These are phyloP conservation scores for Coffea eugenioides DNA, from an alignment of 257 asterid species.

Conservation along the genomic window DNA sequence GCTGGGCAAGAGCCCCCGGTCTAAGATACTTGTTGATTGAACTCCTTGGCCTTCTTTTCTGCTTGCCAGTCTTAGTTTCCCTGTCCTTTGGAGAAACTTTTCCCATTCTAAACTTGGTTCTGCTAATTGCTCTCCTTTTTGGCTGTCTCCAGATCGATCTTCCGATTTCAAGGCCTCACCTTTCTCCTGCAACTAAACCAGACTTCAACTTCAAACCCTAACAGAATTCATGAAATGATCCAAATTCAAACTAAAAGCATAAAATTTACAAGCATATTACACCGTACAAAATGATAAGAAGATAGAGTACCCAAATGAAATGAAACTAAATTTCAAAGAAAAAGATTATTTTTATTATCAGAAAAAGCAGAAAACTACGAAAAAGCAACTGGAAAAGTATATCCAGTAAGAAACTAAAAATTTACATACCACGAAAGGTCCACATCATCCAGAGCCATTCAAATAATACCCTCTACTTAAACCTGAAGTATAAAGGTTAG, in stretches of 20 bases:
- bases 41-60: slow-evolving; percentile 48
- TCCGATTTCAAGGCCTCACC: background rate
- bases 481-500: background rate
- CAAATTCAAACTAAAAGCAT: background rate
- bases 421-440: background rate
- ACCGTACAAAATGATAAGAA: background rate
- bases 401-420: background rate
- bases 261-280: background rate
- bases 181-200: slow-evolving; percentile 2
- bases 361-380: background rate
- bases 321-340: background rate
- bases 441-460: background rate
- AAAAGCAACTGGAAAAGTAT: background rate
- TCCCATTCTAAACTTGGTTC: slow-evolving; percentile 42
- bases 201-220: background rate
- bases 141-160: background rate
- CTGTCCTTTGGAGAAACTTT: slow-evolving; percentile 62
- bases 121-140: background rate
- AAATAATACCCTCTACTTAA: background rate
- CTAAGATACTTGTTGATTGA: slow-evolving; percentile 58
- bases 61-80: slow-evolving; percentile 46
- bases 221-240: background rate
- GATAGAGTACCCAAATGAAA: background rate
- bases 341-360: background rate
- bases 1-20: slow-evolving; percentile 91